Conservation (phyloP, 208 protist species). For the Trypanosoma scelopori region DNA sequence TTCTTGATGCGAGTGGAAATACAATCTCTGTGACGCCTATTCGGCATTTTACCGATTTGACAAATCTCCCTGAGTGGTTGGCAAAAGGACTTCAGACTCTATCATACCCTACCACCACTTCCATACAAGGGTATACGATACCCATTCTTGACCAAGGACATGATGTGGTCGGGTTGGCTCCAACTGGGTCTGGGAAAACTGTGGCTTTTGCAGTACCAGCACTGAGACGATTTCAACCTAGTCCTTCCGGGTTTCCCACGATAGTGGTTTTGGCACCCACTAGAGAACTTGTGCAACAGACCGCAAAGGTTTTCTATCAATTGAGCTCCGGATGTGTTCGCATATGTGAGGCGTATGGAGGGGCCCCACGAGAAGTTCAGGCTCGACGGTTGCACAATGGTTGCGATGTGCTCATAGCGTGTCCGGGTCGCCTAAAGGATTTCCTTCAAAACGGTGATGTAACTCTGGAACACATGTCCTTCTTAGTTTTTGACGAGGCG, state of each 20-base stretch:
- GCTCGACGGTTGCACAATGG: slow-evolving; percentile 55
- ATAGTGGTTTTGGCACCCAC: slow-evolving; percentile 98
- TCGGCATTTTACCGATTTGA: slow-evolving; percentile 56
- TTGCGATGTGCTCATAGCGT: slow-evolving; percentile 96
- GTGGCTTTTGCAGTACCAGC: slow-evolving; percentile 98
- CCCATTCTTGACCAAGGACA: slow-evolving; percentile 82
- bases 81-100: slow-evolving; percentile 48
- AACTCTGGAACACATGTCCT: slow-evolving; percentile 84
- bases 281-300: slow-evolving; percentile 98
- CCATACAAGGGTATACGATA: slow-evolving; percentile 89
- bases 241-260: slow-evolving; percentile 50
- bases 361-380: slow-evolving; percentile 66
- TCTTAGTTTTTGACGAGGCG: slow-evolving; percentile 99
- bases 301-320: slow-evolving; percentile 94
- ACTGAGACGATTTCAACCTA: slow-evolving; percentile 53
- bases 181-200: slow-evolving; percentile 99
- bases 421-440: slow-evolving; percentile 97
- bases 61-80: slow-evolving; percentile 60
- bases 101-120: slow-evolving; percentile 69
- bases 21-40: slow-evolving; percentile 59
- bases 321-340: slow-evolving; percentile 50
- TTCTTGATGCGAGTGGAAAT: slow-evolving; percentile 49
- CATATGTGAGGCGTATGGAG: slow-evolving; percentile 83
- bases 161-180: slow-evolving; percentile 96
- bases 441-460: slow-evolving; percentile 92